These are phyloP conservation scores for Penicillium olsonii DNA, from an alignment of 2,329 filamentous ascomycete species.

Conservation along the genomic window DNA sequence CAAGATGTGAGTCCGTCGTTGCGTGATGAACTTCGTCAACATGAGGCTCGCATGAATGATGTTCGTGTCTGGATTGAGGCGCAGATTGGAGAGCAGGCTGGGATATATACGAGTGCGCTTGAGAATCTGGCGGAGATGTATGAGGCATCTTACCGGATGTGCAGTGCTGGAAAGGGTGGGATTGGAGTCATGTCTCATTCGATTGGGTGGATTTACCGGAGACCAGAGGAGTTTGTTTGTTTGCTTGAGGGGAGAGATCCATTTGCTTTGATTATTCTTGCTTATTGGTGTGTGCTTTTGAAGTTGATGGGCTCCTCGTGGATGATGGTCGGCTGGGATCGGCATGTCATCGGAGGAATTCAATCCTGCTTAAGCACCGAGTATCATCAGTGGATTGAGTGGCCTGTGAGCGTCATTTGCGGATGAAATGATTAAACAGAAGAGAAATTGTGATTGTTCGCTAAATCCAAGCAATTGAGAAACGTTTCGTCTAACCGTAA, in stretches of 20 bases:
- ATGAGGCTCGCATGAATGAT: constrained; percentile 15
- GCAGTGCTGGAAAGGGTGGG: constrained; percentile 11
- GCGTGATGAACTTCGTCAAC: constrained; percentile 16
- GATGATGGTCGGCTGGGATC: constrained; percentile 37
- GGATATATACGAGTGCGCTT: constrained; percentile 14
- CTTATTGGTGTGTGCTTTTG: constrained; percentile 34
- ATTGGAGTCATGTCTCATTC: constrained; percentile 25
- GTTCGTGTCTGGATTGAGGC: constrained; percentile 15
- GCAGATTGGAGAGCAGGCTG: not conserved
- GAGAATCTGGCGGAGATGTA: constrained; percentile 17
- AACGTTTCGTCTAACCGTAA: not conserved
- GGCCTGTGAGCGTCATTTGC: constrained; percentile 20
- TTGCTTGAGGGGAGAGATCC: constrained; percentile 30
- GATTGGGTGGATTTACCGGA: constrained; percentile 36
- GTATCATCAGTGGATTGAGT: constrained; percentile 29
- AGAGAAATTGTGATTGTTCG: not conserved
- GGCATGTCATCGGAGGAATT: constrained; percentile 35
- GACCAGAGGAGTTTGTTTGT: constrained; percentile 22
- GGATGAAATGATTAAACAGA: not conserved
- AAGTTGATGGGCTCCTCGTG: constrained; percentile 33
- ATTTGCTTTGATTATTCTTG: constrained; percentile 29
- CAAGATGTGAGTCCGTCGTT: constrained; percentile 12
- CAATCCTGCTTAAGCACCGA: constrained; percentile 16
- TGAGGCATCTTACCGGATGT: constrained; percentile 18
- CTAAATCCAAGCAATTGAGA: not conserved